Conservation (phyloP, 2,329 filamentous ascomycete genomes). For the Calonectria crousiana region DNA sequence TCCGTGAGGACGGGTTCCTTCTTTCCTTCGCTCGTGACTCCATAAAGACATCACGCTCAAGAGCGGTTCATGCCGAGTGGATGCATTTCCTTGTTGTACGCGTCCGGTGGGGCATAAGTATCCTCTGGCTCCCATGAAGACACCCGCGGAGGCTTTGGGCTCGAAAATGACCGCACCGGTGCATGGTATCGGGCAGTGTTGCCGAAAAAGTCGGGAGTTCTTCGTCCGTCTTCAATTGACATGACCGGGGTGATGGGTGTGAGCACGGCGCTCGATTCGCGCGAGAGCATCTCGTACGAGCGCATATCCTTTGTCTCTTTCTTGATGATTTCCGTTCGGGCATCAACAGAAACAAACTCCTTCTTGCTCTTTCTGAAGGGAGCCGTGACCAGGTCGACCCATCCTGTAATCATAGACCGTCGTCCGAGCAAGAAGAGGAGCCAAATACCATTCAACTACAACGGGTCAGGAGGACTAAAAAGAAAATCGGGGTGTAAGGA, state of each 20-base stretch:
- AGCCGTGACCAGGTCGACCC: constrained; percentile 74
- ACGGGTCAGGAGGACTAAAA: constrained; percentile 23
- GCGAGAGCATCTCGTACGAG: constrained; percentile 85
- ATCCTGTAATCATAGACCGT: constrained; percentile 86
- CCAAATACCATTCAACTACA: constrained; percentile 85
- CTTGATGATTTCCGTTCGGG: constrained; percentile 69
- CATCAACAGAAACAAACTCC: constrained; percentile 93
- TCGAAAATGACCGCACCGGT: constrained; percentile 68
- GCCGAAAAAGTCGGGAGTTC: constrained; percentile 68
- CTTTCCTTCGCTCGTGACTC: constrained; percentile 18
- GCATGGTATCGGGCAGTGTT: constrained; percentile 66
- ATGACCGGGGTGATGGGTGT: constrained; percentile 61
- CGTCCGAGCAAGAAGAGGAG: constrained; percentile 84
- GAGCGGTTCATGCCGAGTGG: constrained; percentile 69
- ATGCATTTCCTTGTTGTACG: constrained; percentile 58
- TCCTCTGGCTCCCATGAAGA: constrained; percentile 58
- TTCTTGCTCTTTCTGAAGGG: constrained; percentile 67
- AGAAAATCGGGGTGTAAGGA: neutral
- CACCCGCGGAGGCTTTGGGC: constrained; percentile 61
- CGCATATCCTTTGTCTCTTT: constrained; percentile 73
- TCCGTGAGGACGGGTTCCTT: constrained; percentile 2
- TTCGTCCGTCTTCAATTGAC: constrained; percentile 53
- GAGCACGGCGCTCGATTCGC: constrained; percentile 66
- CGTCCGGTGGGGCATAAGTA: constrained; percentile 51
- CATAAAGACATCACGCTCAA: constrained; percentile 46